Evolutionary conservation across 1,139 yeast genomes (phyloP).

Genomic region (Hansenula lynferdii): DNA sequence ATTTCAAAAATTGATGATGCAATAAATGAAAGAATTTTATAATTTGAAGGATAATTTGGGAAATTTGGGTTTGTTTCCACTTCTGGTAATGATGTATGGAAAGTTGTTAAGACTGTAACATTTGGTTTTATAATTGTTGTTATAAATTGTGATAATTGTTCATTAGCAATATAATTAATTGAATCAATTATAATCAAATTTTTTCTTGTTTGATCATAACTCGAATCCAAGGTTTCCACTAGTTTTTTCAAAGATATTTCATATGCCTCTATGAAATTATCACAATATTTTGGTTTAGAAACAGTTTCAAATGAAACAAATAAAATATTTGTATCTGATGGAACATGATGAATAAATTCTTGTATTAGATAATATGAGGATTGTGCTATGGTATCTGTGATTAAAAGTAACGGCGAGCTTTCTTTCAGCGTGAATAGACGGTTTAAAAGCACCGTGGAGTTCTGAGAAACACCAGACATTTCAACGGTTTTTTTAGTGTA

Average conservation of each 20-base stretch:
- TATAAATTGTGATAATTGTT: constrained; percentile 47
- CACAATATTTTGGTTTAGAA: constrained; percentile 44
- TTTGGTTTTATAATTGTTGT: constrained; percentile 48
- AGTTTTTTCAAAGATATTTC: constrained; percentile 24
- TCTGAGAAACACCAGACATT: constrained; percentile 40
- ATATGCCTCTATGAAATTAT: constrained; percentile 45
- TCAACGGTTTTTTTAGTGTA: too few relatives aligned
- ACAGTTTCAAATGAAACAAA: constrained; percentile 64
- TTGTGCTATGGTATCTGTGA: constrained; percentile 68
- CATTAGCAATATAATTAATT: constrained; percentile 50
- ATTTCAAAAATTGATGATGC: constrained; percentile 70
- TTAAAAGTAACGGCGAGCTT: constrained; percentile 65
- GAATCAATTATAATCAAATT: constrained; percentile 52
- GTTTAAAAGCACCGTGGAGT: constrained; percentile 52
- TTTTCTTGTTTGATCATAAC: constrained; percentile 19
- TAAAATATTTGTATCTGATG: constrained; percentile 30
- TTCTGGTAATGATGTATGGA: constrained; percentile 48
- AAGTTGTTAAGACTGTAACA: constrained; percentile 53
- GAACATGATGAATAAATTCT: constrained; percentile 47
- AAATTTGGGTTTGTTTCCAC: constrained; percentile 16
- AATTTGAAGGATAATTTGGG: constrained; percentile 47
- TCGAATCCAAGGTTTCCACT: constrained; percentile 24
- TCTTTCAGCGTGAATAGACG: constrained; percentile 69
- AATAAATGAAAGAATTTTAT: constrained; percentile 51
- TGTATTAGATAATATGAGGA: constrained; percentile 50